Conservation (phyloP, 805 yeast species). For the Candida morakotiae region DNA sequence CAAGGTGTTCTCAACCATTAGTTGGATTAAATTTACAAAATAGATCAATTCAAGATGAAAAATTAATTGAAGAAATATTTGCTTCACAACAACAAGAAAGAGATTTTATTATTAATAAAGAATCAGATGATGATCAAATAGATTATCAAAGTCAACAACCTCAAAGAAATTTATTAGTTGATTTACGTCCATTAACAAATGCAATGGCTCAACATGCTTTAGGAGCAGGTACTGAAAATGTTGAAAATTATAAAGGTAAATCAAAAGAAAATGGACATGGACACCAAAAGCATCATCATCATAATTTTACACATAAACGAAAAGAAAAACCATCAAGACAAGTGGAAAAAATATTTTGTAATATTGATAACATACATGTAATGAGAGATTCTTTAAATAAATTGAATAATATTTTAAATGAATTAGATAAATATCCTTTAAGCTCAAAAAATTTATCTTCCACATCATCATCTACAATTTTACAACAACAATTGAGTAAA, state of each 20-base stretch:
- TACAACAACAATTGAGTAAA: conserved; percentile 52
- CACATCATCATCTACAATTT: conserved; percentile 16
- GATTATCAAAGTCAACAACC: conserved; percentile 28
- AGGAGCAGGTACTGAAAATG: conserved; percentile 96
- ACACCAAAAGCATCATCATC: too few relatives aligned
- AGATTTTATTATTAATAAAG: conserved; percentile 1
- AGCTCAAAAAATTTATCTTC: conserved; percentile 6
- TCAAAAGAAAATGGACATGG: background rate
- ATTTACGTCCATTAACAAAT: conserved; percentile 88
- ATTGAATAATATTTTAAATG: conserved; percentile 58
- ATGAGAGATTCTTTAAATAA: conserved; percentile 80
- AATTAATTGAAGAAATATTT: conserved; percentile 70
- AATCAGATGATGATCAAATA: conserved; percentile 8
- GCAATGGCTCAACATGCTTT: conserved; percentile 95
- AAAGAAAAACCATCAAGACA: conserved; percentile 10
- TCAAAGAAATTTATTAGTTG: conserved; percentile 67
- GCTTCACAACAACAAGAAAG: conserved; percentile 45
- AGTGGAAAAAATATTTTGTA: conserved; percentile 71
- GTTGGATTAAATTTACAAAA: conserved; percentile 80
- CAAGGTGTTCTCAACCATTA: conserved; percentile 89
- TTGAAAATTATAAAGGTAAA: conserved; percentile 69
- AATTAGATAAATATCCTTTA: conserved; percentile 57
- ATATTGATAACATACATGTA: conserved; percentile 93
- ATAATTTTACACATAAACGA: background rate
- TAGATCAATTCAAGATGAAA: conserved; percentile 89